Evolutionary conservation across 2,329 filamentous ascomycete genomes (phyloP).

Genomic region (Aspergillus transmontanensis): DNA sequence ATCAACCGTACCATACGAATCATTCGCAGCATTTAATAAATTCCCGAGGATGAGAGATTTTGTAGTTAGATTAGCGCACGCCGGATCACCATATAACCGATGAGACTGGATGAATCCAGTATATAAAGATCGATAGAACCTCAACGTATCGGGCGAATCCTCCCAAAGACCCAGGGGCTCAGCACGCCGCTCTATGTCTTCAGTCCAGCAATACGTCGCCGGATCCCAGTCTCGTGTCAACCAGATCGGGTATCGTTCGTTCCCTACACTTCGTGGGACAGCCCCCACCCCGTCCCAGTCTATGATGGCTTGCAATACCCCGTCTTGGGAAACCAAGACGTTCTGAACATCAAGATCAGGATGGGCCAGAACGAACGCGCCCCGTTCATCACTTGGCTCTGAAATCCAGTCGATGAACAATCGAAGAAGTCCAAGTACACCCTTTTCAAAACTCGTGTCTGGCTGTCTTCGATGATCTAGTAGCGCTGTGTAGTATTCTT

Average conservation of each 20-base stretch:
- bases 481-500: constrained; percentile 13
- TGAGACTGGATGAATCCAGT: not conserved
- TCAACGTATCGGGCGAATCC: constrained; percentile 17
- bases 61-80: not conserved
- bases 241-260: constrained; percentile 24
- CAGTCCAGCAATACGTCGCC: not conserved
- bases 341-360: constrained; percentile 35
- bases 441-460: constrained; percentile 3
- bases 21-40: not conserved
- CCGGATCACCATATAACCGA: not conserved
- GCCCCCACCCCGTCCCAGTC: constrained; percentile 33
- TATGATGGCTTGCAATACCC: constrained; percentile 30
- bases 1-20: not conserved
- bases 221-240: constrained; percentile 28
- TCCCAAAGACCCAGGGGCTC: constrained; percentile 24
- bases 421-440: constrained; percentile 13
- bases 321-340: constrained; percentile 32
- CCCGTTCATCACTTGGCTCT: constrained; percentile 2
- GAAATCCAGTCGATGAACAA: constrained; percentile 23
- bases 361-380: constrained; percentile 29
- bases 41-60: constrained; percentile 5
- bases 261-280: constrained; percentile 28
- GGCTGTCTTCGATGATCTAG: constrained; percentile 4
- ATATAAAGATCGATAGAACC: constrained; percentile 11
- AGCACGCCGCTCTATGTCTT: constrained; percentile 12